These are phyloP conservation scores for Euphrasia confusa DNA, from an alignment of 257 asterid species.

Conservation along the genomic window DNA sequence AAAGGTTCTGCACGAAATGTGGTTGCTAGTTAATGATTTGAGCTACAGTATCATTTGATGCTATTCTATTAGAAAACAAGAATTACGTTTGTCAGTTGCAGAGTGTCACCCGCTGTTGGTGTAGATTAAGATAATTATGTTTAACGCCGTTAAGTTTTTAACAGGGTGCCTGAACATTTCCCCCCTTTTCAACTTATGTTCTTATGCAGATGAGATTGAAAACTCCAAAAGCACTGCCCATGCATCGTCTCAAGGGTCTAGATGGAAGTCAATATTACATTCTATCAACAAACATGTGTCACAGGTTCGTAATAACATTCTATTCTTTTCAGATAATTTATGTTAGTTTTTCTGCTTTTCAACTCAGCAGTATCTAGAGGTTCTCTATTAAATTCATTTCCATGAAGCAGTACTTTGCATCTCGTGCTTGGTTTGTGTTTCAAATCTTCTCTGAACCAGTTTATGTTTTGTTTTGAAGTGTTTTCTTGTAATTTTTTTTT, in stretches of 20 bases:
- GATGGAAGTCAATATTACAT: slow-evolving; percentile 76
- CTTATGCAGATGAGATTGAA: slow-evolving; percentile 48
- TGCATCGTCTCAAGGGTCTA: slow-evolving; percentile 61
- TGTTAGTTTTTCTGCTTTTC: slow-evolving; percentile 14
- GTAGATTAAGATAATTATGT: slow-evolving; percentile 4
- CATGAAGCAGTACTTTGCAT: slow-evolving; percentile 5
- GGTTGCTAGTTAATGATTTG: too few species aligned
- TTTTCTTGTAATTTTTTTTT: not conserved
- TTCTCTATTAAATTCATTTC: slow-evolving; percentile 18
- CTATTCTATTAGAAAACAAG: too few species aligned
- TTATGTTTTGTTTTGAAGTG: not conserved
- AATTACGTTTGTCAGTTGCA: not conserved
- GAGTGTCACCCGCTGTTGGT: not conserved
- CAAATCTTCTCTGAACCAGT: not conserved
- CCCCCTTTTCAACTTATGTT: slow-evolving; percentile 21
- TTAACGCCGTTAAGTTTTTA: not conserved
- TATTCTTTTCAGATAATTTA: slow-evolving; percentile 19
- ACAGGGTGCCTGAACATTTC: slow-evolving; percentile 13
- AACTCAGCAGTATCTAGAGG: slow-evolving; percentile 14
- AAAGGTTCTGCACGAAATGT: too few species aligned
- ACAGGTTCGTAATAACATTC: slow-evolving; percentile 60
- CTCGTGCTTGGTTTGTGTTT: slow-evolving; percentile 12
- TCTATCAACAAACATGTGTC: slow-evolving; percentile 84
- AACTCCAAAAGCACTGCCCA: slow-evolving; percentile 39
- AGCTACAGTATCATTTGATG: too few species aligned